Percentiles rank a stretch among this genome's conserved stretches.
Evolutionary conservation across 2,329 filamentous ascomycete genomes (phyloP).

Genomic region (Diplodia intermedia): DNA sequence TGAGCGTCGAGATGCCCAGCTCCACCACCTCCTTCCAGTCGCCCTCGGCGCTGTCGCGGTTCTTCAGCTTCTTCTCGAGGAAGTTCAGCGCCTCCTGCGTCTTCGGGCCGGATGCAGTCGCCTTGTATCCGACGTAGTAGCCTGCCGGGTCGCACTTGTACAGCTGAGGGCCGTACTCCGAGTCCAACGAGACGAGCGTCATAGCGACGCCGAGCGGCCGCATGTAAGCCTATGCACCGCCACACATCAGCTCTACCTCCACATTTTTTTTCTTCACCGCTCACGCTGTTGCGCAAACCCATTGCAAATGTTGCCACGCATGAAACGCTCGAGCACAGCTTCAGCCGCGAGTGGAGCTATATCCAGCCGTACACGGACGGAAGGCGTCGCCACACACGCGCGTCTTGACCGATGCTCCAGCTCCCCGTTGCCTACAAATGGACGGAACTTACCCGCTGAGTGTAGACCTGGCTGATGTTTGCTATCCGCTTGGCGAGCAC

Average conservation of each 20-base stretch:
- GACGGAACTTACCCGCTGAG: conserved; percentile 76
- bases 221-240: conserved; percentile 81
- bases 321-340: conserved; percentile 25
- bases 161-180: conserved; percentile 89
- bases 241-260: conserved; percentile 22
- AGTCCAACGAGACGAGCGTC: conserved; percentile 77
- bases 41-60: conserved; percentile 93
- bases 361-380: conserved; percentile 6
- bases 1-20: conserved; percentile 91
- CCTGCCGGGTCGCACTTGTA: conserved; percentile 99
- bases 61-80: conserved; percentile 99
- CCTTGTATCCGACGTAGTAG: conserved; percentile 99
- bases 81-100: conserved; percentile 99
- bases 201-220: conserved; percentile 94
- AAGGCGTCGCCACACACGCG: neutral
- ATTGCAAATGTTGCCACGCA: neutral
- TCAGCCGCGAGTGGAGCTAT: neutral
- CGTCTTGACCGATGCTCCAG: neutral
- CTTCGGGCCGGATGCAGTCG: conserved; percentile 94
- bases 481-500: conserved; percentile 94
- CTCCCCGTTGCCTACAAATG: neutral
- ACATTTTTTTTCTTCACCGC: neutral
- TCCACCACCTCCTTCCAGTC: conserved; percentile 98
- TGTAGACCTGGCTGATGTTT: conserved; percentile 99
- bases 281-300: neutral